Base-by-base conservation (phyloP, 108 stramenopile genomes). In the Epithemia pelagica region DNA sequence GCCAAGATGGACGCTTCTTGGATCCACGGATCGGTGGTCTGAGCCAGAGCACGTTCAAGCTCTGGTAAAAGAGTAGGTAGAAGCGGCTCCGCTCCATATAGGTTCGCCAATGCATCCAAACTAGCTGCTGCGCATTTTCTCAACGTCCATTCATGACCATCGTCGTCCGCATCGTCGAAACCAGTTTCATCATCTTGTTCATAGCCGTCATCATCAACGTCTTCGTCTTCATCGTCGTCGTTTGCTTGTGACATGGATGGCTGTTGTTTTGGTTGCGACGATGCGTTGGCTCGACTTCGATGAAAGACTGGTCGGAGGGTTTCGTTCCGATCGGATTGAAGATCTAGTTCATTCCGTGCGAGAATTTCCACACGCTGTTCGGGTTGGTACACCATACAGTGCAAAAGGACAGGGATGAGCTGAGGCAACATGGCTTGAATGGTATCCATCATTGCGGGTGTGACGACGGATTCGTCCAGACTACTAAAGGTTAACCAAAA, bases 1-100 rank as follows among this genome's bases (percentile, higher is more conserved):
- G 93, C 90, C 52, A 94, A 73, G 32, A 96, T 91, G 31, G 87
- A 83, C 10, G 92, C 93, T 70, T 96, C 95, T 54, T 92, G 90
- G 24, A 91, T 75, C 95, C 95, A 94, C 59, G 88, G 86, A 31
- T 51, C 25, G 21, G 30, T 24, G 10, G 67, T 61, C 61, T 75
- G 78, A 28, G 78, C 64, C 3, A 96, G 57, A 7, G 90, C 82
- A 54, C 78, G 84, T 69, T 96, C 78, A 32, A 96, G 54, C 0
- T 80, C 82, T 5, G 95, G 95, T 32, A 94, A 65, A 7, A 96
- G 75, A 2, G 82, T 62, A 22, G 92, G 92, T 52, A 96, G 64
- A 8, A 87, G 82, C 10, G 37, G 37, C 0, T 67, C 68, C 1
- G 91, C 74, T 7, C 91, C 92, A 68, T 80, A 94, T 20, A 90